These are phyloP conservation scores for Suhomyces vadensis DNA, from an alignment of 805 yeast species.

Conservation along the genomic window DNA sequence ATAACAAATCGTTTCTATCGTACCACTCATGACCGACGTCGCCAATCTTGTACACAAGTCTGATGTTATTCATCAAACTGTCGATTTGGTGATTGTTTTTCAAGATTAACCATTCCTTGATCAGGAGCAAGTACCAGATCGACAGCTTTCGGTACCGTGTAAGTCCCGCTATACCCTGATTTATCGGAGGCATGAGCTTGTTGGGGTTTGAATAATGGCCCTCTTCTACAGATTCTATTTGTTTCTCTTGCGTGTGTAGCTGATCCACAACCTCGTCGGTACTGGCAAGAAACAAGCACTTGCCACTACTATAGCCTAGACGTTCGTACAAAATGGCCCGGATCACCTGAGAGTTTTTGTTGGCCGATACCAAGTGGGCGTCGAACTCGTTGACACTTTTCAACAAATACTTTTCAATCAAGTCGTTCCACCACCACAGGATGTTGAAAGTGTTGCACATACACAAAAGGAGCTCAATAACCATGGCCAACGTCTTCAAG, in stretches of 20 bases:
- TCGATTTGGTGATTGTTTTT: slow-evolving; percentile 28
- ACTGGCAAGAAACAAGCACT: slow-evolving; percentile 24
- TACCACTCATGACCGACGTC: slow-evolving; percentile 30
- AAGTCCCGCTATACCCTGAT: slow-evolving; percentile 49
- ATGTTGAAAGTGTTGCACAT: slow-evolving; percentile 42
- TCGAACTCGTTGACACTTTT: slow-evolving; percentile 47
- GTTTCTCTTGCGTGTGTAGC: background rate
- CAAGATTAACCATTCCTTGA: slow-evolving; percentile 59
- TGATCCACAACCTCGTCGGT: slow-evolving; percentile 5
- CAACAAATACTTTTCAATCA: slow-evolving; percentile 46
- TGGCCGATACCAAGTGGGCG: slow-evolving; percentile 37
- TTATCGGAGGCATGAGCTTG: slow-evolving; percentile 35
- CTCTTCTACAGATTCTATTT: slow-evolving; percentile 18
- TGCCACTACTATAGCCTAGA: slow-evolving; percentile 50
- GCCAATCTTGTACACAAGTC: slow-evolving; percentile 21
- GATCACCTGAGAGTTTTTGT: slow-evolving; percentile 48
- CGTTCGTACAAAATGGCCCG: slow-evolving; percentile 46
- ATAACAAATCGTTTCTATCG: slow-evolving; percentile 30
- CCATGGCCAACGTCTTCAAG: slow-evolving; percentile 62
- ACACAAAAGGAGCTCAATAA: slow-evolving; percentile 68
- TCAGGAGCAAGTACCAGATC: slow-evolving; percentile 74
- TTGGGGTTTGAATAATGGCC: slow-evolving; percentile 34
- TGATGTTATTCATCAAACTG: slow-evolving; percentile 27
- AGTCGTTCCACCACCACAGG: slow-evolving; percentile 48
- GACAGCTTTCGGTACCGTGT: slow-evolving; percentile 72